Evolutionary conservation across 495 filamentous ascomycete species (phyloP).

Genomic region (Venustampulla echinocandica): DNA sequence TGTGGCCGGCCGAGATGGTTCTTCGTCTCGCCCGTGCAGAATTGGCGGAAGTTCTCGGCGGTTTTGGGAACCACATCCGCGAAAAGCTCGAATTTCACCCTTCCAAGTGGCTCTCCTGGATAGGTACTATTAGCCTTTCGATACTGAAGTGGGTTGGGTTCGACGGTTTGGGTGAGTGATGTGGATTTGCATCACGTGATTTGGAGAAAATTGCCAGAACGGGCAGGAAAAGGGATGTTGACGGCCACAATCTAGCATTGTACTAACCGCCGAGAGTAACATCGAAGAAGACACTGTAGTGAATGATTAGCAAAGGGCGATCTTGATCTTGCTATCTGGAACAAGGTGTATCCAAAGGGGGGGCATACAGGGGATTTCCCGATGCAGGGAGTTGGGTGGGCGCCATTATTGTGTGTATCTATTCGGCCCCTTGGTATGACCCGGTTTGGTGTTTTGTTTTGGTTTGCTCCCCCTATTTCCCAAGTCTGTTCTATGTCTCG

Average conservation of each 20-base stretch:
- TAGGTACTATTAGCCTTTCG: background rate
- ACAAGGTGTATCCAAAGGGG: background rate
- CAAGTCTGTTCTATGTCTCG: too few relatives aligned
- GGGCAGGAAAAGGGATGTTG: too few relatives aligned
- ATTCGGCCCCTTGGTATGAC: too few relatives aligned
- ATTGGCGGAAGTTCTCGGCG: constrained; percentile 94
- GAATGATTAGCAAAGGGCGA: constrained; percentile 5
- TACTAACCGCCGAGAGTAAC: constrained; percentile 71
- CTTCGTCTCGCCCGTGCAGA: constrained; percentile 92
- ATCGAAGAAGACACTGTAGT: constrained; percentile 76
- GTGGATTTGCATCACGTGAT: constrained; percentile 2
- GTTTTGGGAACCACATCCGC: constrained; percentile 75
- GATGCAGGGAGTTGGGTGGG: constrained; percentile 44
- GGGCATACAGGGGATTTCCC: constrained; percentile 46
- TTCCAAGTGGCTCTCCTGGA: constrained; percentile 78
- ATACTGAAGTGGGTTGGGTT: background rate
- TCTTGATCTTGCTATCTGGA: constrained; percentile 13
- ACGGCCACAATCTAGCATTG: too few relatives aligned
- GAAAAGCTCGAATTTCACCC: constrained; percentile 92
- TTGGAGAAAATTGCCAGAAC: background rate
- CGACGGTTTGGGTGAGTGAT: too few relatives aligned
- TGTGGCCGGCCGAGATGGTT: constrained; percentile 69
- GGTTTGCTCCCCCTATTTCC: background rate
- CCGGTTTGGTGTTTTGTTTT: background rate
- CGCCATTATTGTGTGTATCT: constrained; percentile 29